phyloP scores from a whole-genome alignment of 2,329 filamentous ascomycete genomes.

The Plenodomus tracheiphilus region DNA sequence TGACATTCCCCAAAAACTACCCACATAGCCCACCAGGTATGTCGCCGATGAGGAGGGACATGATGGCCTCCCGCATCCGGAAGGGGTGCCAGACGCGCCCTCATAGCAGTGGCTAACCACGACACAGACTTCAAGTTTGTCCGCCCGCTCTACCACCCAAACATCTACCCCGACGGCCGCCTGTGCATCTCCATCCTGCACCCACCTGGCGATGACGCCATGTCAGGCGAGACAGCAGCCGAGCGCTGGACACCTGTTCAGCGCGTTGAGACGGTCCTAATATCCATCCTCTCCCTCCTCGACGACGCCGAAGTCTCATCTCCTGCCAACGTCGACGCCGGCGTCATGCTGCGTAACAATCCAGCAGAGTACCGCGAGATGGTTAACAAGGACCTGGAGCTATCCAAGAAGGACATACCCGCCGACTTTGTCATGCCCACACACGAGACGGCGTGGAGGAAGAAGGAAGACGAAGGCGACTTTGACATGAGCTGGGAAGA shows the following conservation, averaged over 20 bases:
- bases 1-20: conserved; percentile 87
- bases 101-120: conserved; percentile 7
- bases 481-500: conserved; percentile 52
- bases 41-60: conserved; percentile 17
- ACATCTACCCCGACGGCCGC: conserved; percentile 87
- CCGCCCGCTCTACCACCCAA: conserved; percentile 83
- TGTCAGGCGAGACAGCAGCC: conserved; percentile 85
- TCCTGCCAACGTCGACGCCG: conserved; percentile 91
- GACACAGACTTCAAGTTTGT: conserved; percentile 76
- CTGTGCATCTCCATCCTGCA: conserved; percentile 98
- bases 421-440: conserved; percentile 81
- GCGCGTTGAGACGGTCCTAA: conserved; percentile 90
- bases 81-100: neutral
- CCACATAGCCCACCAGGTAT: conserved; percentile 78
- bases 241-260: conserved; percentile 96
- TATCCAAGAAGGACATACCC: conserved; percentile 79
- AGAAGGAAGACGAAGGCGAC: conserved; percentile 66
- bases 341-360: conserved; percentile 79
- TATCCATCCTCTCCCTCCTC: conserved; percentile 86
- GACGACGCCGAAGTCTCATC: conserved; percentile 94
- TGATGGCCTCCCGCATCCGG: too few species aligned
- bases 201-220: conserved; percentile 85
- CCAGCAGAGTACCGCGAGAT: conserved; percentile 69
- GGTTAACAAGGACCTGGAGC: conserved; percentile 71
- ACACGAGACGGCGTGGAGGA: conserved; percentile 62